Evolutionary conservation across 192 early-diverging fungal genomes (phyloP), one percentile per base, ranked within the genome.

Genomic region (Coemansia sp.): DNA sequence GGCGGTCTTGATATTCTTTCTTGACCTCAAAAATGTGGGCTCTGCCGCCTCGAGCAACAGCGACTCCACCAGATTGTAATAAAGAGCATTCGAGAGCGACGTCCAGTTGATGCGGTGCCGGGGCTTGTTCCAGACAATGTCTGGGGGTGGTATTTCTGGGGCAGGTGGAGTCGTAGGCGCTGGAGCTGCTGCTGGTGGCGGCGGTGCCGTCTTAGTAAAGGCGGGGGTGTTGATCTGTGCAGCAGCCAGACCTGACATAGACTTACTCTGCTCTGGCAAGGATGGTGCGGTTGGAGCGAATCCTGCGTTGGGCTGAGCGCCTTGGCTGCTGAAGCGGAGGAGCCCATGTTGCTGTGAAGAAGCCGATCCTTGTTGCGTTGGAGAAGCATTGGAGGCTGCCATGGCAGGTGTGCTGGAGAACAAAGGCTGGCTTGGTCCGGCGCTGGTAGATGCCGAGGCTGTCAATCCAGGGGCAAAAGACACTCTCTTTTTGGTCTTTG

Each of bases 31-130:
- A 0, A 33, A 20, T 7, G 66, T 5, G 4, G 77, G 72, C 1
- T 45, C 39, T 35, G 56, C 59, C 0, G 74, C 58, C 6, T 74
- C 68, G 29, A 16, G 34, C 2, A 70, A 52, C 15, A 80, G 49
- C n/a, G 72, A 68, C 15, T 33, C 72, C 6, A 80, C 37, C 34
- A 80, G 46, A 23, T 68, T 60, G 62, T 70, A 56, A 63, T 73
- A 80, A 12, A 80, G 51, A 2, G 68, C 49, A 48, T 80, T 71
- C 13, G 68, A 64, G 16, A 80, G 68, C 23, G 68, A 63, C 8
- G 77, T 80, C 68, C 72, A 80, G 66, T 71, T 74, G 56, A 80
- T 74, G 39, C 71, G 72, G 31, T 59, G 58, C 20, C 77, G 71
- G 25, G 77, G 77, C n/a, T 45, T 56, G 63, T 74, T 74, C 77